Base-by-base conservation (phyloP, 257 asterid species). In the Solanum ossicruentum region DNA sequence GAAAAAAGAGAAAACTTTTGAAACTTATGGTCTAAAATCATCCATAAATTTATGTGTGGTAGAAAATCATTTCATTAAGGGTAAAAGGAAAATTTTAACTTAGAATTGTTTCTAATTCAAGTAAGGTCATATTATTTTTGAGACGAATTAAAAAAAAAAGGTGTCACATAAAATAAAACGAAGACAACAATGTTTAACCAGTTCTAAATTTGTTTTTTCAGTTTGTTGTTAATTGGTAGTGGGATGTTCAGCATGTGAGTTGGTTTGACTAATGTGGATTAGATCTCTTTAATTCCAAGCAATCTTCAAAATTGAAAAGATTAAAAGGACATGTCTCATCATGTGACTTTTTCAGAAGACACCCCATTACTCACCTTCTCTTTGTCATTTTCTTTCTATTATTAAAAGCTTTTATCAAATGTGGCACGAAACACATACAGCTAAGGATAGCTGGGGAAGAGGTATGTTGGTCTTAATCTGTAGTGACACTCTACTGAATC, bases 241-340 rank as follows among this genome's bases (percentile, higher is more conserved):
- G 66, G 71, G 56, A 51, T 79, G 65, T 80, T 85, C 26, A 82
- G 49, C 90, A 88, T 88, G 88, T 88, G 88, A 80, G 84, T 47
- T 60, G 85, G 84, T 80, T 85, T 85, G 88, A 85, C 87, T 73
- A 82, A 82, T 83, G 57, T 75, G 45, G 36, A 49, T 75, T 49
- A 70, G 77, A 75, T 83, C 81, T 47, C 85, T 75, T 63, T 47
- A 69, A 66, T 60, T 52, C 61, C 20, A 82, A 57, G 79, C 65
- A 84, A 86, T 84, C 71, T 86, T 84, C 78, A 21, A 49, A 75
- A 7, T 75, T 23, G 15, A 71, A 69, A 85, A 84, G 85, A 80
- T 71, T 80, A 54, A 86, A 8, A 84, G 83, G 85, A 88, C 79
- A 81, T 80, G 80, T 69, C 85, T 88, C 87, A 80, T 88, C 88